Base-by-base conservation (phyloP, 2,329 filamentous ascomycete species). In the Aspergillus persii region DNA sequence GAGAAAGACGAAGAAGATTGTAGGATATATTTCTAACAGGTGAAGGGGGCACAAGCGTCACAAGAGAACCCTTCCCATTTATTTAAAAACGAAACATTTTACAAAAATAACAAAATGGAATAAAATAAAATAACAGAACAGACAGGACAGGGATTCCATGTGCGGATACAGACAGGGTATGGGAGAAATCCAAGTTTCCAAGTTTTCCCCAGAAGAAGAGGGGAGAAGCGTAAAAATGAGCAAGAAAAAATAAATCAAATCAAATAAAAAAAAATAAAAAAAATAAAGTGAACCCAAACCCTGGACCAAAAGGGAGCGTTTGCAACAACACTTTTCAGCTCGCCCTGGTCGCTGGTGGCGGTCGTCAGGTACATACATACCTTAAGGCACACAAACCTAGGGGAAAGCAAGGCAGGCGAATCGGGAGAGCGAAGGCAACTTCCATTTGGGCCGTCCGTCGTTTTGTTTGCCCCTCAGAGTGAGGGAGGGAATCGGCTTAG, bases 331-430 rank as follows among this genome's bases (percentile, higher is more conserved):
- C 39, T 47, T 23, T 23, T 27, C 44, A 47, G 26, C 44, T 47
- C 44, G 53, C 54, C 47, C 33, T 50, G 18, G 49, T 50, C 36
- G 49, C 30, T 52, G 52, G 59, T 59, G 59, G 59, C 59, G 57
- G 59, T 18, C 50, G 48, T 49, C 55, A 54, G 31, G 44, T 53
- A 23, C 18, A 23, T 23, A 23, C 18, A 23, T 23, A 47, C 54
- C 26, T 44, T 36, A 57, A 41, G 39, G 41, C 39, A 23, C 44
- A 8, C 30, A 46, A 27, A 27, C 18, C 18, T 23, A 23, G n/a
- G 33, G 39, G 44, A 47, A 47, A 9, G 18, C 44, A 7, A 47
- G 18, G 23, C 41, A 56, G 29, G 39, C 48, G 49, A 56, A 56
- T 56, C 54, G 49, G 54, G 41, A 47, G 39, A 33, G 9, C 15